Conservation (phyloP, 2,329 filamentous ascomycete species). For the Teratosphaeria zuluensis region DNA sequence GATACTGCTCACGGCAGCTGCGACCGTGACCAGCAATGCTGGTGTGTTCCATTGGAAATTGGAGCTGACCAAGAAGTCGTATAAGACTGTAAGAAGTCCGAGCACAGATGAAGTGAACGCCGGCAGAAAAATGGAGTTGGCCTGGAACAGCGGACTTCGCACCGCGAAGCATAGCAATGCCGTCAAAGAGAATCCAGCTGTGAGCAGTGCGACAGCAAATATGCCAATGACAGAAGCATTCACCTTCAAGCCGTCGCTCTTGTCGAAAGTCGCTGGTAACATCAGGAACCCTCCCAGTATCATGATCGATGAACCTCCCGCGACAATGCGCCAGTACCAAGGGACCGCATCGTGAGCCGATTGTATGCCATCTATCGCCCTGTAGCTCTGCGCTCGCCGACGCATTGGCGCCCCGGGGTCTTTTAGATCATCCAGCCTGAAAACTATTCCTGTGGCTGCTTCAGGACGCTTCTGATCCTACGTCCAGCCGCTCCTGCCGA, state of each 20-base stretch:
- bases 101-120: constrained; percentile 34
- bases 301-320: constrained; percentile 36
- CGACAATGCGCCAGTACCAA: constrained; percentile 41
- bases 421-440: constrained; percentile 13
- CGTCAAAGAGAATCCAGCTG: constrained; percentile 40
- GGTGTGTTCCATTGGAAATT: constrained; percentile 34
- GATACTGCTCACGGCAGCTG: constrained; percentile 29
- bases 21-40: constrained; percentile 34
- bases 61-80: constrained; percentile 35
- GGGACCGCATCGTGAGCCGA: constrained; percentile 19
- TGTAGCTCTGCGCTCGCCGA: constrained; percentile 20
- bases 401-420: constrained; percentile 14
- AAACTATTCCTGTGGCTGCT: background rate
- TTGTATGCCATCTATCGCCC: constrained; percentile 15
- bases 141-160: constrained; percentile 37
- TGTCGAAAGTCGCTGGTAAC: constrained; percentile 38
- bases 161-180: constrained; percentile 39
- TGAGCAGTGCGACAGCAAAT: constrained; percentile 38
- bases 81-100: constrained; percentile 39
- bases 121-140: constrained; percentile 39
- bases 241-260: constrained; percentile 29
- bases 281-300: constrained; percentile 43
- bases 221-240: constrained; percentile 32
- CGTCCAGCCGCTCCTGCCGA: background rate
- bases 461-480: background rate